These are phyloP conservation scores for Ogataea methanolica DNA, from an alignment of 805 yeast species.

Conservation along the genomic window DNA sequence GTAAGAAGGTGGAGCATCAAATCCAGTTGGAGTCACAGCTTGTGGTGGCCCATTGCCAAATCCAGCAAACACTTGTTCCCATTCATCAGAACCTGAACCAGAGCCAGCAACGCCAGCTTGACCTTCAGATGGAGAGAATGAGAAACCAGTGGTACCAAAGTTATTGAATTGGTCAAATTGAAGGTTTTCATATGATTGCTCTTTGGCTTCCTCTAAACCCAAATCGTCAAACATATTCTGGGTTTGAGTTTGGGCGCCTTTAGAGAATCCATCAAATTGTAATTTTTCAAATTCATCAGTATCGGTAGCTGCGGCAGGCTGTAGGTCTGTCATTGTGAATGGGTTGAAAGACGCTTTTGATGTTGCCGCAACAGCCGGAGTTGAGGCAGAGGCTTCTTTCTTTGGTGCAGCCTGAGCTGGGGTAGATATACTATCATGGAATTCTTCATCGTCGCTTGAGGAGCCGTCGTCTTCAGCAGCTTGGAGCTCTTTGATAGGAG, in stretches of 20 bases:
- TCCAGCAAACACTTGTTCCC: constrained; percentile 93
- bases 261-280: constrained; percentile 1
- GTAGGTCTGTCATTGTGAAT: constrained; percentile 14
- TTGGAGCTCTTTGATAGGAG: constrained; percentile 56
- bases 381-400: constrained; percentile 1
- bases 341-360: constrained; percentile 19
- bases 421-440: constrained; percentile 30
- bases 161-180: constrained; percentile 34
- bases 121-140: constrained; percentile 14
- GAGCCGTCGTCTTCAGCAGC: constrained; percentile 49
- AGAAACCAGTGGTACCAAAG: constrained; percentile 25
- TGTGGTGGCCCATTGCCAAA: constrained; percentile 54
- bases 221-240: constrained; percentile 31
- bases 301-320: constrained; percentile 16
- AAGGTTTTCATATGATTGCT: constrained; percentile 23
- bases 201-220: constrained; percentile 31
- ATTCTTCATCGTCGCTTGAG: constrained; percentile 35
- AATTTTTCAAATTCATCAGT: constrained; percentile 17
- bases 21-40: constrained; percentile 1
- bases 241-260: constrained; percentile 1
- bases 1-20: neutral
- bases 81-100: constrained; percentile 58
- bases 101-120: constrained; percentile 4
- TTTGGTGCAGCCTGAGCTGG: constrained; percentile 4
- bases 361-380: constrained; percentile 5